These are phyloP conservation scores for Aspergillus sclerotialis DNA, from an alignment of 2,329 filamentous ascomycete genomes.

Conservation along the genomic window DNA sequence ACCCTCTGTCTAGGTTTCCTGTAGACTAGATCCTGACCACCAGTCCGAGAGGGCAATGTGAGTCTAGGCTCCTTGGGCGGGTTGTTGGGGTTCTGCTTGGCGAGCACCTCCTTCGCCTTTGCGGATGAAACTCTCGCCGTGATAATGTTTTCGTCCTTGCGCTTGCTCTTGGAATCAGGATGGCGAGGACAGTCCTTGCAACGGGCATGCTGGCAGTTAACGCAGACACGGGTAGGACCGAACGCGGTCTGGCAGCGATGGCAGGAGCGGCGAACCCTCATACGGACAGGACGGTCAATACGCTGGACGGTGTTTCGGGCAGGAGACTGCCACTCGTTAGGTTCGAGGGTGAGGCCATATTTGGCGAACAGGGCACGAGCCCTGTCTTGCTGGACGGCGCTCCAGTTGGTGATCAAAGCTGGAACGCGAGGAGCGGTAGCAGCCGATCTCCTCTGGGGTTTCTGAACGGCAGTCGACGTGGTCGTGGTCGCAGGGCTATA, in stretches of 20 bases:
- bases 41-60: constrained; percentile 56
- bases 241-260: constrained; percentile 74
- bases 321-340: constrained; percentile 35
- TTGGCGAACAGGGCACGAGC: constrained; percentile 40
- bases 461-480: too few species aligned
- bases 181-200: constrained; percentile 75
- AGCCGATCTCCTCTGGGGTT: constrained; percentile 5
- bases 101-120: constrained; percentile 17
- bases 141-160: constrained; percentile 42
- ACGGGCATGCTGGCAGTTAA: constrained; percentile 68
- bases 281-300: constrained; percentile 40
- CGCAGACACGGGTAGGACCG: constrained; percentile 64
- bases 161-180: constrained; percentile 59
- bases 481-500: too few species aligned
- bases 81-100: constrained; percentile 38
- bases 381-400: constrained; percentile 35
- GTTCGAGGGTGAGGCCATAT: constrained; percentile 39
- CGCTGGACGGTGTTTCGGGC: constrained; percentile 30
- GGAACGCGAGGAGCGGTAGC: constrained; percentile 7
- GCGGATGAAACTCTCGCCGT: constrained; percentile 33
- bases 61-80: constrained; percentile 35
- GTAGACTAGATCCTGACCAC: constrained; percentile 64
- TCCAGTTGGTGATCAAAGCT: constrained; percentile 24
- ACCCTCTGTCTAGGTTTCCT: constrained; percentile 67
- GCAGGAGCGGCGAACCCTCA: constrained; percentile 54